Evolutionary conservation across 2,329 filamentous ascomycete genomes (phyloP).

Genomic region (Penicillium frequentans): DNA sequence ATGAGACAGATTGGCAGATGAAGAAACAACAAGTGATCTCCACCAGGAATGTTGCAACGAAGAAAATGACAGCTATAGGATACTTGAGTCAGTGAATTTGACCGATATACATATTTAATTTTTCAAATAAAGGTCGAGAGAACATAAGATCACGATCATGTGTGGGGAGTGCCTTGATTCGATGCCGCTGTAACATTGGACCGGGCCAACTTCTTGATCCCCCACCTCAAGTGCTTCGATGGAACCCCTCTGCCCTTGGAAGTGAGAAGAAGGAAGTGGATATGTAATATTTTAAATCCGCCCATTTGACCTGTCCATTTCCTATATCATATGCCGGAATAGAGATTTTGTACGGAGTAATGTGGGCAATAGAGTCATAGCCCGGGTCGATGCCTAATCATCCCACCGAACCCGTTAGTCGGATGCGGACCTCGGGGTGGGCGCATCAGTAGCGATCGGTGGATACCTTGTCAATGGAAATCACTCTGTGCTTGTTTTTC

Average conservation of each 20-base stretch:
- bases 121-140: neutral
- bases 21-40: neutral
- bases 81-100: neutral
- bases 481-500: neutral
- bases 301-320: neutral
- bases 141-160: neutral
- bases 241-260: neutral
- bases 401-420: neutral
- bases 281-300: neutral
- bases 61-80: neutral
- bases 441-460: neutral
- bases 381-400: neutral
- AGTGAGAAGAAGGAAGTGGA: neutral
- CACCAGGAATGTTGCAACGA: neutral
- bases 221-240: neutral
- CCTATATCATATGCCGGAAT: neutral
- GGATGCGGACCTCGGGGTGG: neutral
- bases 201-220: neutral
- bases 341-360: neutral
- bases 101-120: neutral
- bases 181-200: neutral
- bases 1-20: neutral
- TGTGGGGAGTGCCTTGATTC: neutral
- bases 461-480: neutral
- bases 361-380: neutral